These are phyloP conservation scores for Excoecaria cochinchinensis DNA, from an alignment of 345 rosid genomes.

Conservation along the genomic window DNA sequence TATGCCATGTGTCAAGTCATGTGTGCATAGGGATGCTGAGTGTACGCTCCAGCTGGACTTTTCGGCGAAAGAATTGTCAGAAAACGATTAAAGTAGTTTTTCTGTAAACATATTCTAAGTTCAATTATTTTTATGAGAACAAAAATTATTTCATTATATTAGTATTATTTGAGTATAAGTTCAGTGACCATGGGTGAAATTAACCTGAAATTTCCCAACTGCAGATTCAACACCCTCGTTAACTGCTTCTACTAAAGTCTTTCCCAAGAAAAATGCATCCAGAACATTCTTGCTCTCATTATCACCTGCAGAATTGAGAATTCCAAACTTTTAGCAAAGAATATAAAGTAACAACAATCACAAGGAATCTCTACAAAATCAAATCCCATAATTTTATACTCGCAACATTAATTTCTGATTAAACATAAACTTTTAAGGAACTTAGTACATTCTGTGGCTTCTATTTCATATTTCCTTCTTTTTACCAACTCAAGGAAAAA, in stretches of 20 bases:
- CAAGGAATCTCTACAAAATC: background rate
- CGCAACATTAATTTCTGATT: background rate
- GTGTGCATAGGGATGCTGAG: too few species aligned
- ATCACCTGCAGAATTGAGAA: constrained; percentile 49
- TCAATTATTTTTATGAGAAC: too few species aligned
- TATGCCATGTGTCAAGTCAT: too few species aligned
- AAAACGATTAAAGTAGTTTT: too few species aligned
- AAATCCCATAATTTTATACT: background rate
- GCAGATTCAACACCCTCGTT: constrained; percentile 79
- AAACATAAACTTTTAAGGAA: background rate
- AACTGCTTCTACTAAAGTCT: constrained; percentile 83
- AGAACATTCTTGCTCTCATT: constrained; percentile 57
- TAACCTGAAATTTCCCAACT: constrained; percentile 83
- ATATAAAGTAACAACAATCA: background rate
- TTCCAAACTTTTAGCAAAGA: background rate
- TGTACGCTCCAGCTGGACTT: too few species aligned
- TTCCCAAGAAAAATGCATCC: constrained; percentile 95
- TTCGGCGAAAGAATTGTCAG: too few species aligned
- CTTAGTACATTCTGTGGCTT: background rate
- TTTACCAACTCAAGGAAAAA: background rate
- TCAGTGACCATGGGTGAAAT: too few species aligned
- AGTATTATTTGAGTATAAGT: too few species aligned
- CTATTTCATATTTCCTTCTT: background rate
- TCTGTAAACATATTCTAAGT: too few species aligned
- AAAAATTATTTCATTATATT: too few species aligned